A percentile compares a stretch with the other conserved stretches of the same genome.
Conservation (phyloP, 2,329 filamentous ascomycete genomes). For the Fusarium odoratissimum region DNA sequence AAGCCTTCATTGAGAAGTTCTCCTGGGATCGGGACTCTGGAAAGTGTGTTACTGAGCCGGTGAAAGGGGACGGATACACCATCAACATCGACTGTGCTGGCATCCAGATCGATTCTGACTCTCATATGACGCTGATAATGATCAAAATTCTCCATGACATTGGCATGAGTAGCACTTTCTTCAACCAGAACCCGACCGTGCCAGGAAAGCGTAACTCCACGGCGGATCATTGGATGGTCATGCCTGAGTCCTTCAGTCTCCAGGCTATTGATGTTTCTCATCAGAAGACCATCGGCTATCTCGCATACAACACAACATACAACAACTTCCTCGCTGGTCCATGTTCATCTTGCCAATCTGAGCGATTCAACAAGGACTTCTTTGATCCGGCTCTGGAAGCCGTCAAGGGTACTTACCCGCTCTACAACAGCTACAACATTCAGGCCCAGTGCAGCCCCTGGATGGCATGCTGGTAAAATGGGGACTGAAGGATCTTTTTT, state of each 20-base stretch:
- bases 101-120: constrained; percentile 53
- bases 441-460: constrained; percentile 54
- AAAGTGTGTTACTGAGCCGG: constrained; percentile 48
- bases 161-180: constrained; percentile 54
- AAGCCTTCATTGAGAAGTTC: constrained; percentile 54
- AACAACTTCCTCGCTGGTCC: constrained; percentile 52
- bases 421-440: constrained; percentile 53
- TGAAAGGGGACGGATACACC: constrained; percentile 51
- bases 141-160: constrained; percentile 54
- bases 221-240: constrained; percentile 52
- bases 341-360: constrained; percentile 52
- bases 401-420: constrained; percentile 53
- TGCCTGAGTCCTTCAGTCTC: constrained; percentile 53
- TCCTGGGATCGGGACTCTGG: constrained; percentile 54
- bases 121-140: constrained; percentile 54
- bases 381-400: constrained; percentile 54
- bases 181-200: constrained; percentile 54
- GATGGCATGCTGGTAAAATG: constrained; percentile 48
- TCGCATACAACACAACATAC: constrained; percentile 54
- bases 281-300: constrained; percentile 49
- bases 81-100: constrained; percentile 54
- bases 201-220: constrained; percentile 48
- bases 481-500: background rate
- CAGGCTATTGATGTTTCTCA: constrained; percentile 50
- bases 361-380: constrained; percentile 51